Percentiles rank a stretch among this genome's conserved stretches.
Conservation (phyloP, 208 protist genomes). For the Trypanosoma boissoni region DNA sequence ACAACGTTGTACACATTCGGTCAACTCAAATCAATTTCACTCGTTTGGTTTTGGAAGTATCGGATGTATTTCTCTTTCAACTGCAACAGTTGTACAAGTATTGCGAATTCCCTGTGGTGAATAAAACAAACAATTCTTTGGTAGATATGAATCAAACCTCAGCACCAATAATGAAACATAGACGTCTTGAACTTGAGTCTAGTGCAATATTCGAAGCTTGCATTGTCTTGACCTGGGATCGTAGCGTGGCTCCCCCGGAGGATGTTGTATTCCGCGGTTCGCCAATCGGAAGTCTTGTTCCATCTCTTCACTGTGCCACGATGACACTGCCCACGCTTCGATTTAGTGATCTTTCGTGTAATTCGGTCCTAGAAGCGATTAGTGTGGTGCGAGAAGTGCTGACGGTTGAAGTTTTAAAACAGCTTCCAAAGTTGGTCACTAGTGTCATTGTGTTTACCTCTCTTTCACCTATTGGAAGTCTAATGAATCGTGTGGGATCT, state of each 20-base stretch:
- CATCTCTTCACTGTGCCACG: conserved; percentile 51
- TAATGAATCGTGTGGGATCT: conserved; percentile 19
- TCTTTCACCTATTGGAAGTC: conserved; percentile 12
- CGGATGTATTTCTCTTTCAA: conserved; percentile 57
- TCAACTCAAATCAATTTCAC: conserved; percentile 38
- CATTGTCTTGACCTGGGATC: conserved; percentile 53
- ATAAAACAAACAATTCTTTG: too few species aligned
- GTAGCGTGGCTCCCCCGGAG: conserved; percentile 39
- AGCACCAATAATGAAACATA: too few species aligned
- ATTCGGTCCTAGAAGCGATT: conserved; percentile 29
- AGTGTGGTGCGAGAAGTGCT: conserved; percentile 35
- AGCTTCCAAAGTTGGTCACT: conserved; percentile 44
- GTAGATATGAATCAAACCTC: too few species aligned
- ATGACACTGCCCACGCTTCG: conserved; percentile 40
- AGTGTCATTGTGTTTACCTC: conserved; percentile 42
- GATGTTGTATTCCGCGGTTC: conserved; percentile 51
- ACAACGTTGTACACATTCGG: conserved; percentile 22
- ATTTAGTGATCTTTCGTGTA: conserved; percentile 34
- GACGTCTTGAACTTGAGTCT: conserved; percentile 24
- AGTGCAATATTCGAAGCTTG: conserved; percentile 33
- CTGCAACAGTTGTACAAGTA: conserved; percentile 31
- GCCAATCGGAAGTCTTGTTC: conserved; percentile 38
- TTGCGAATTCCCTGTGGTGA: too few species aligned
- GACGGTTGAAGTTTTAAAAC: conserved; percentile 41
- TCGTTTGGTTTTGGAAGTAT: conserved; percentile 43